Evolutionary conservation across 495 filamentous ascomycete species (phyloP), one percentile per base, ranked within the genome.

Genomic region (Penicillium tannophilum): DNA sequence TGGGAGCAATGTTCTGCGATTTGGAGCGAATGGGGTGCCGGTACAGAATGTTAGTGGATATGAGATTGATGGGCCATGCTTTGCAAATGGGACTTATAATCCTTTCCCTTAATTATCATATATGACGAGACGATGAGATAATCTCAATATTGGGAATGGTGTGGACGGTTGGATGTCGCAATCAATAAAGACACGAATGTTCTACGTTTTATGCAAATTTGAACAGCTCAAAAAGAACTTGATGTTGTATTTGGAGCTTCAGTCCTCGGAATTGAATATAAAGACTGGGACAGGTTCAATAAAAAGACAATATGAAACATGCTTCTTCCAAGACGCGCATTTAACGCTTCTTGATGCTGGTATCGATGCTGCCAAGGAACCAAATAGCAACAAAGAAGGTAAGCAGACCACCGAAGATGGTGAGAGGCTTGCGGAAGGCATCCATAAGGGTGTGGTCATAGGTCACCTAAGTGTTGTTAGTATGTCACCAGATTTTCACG

Each of bases 401-500:
- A 58, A 93, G 65, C 54, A 90, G 63, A 58, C 89, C 90, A n/a
- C 78, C 78, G 56, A 94, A 90, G 48, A 98, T 81, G 28, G 91
- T 86, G 17, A 96, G 61, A 2, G 94, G 94, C 78, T 98, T 98
- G 64, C 91, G 84, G 54, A 95, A 82, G 44, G 78, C 83, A 48
- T 92, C 94, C 19, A 76, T 71, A 60, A 89, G 77, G 8, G 93
- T 84, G 68, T 92, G 89, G 56, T 93, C 89, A 70, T 98, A 98
- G n/a, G 89, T 88, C 30, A 96, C 70, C 78, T 65, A 50, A 11
- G 35, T 46, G 14, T 16, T 26, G 63, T 62, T 57, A 44, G 43
- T 43, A 60, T 54, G 26, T 24, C 59, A 7, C 26, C 19, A 30
- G 14, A n/a, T 33, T 3, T n/a, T 17, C 4, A 47, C 24, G 17